Evolutionary conservation across 2,329 filamentous ascomycete species (phyloP).

Genomic region (Coleophoma cylindrospora): DNA sequence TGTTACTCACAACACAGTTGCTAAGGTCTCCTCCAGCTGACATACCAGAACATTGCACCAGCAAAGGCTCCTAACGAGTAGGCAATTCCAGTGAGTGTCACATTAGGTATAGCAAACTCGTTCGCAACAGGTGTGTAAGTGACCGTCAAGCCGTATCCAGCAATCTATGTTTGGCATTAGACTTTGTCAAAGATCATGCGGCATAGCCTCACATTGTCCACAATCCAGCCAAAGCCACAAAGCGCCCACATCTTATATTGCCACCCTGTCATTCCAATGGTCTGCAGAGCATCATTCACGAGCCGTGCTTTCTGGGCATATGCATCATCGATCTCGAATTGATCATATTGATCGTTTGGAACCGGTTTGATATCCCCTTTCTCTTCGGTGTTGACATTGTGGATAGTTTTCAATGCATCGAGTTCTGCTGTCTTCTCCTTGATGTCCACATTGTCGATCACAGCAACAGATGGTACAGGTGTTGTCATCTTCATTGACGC

Average conservation of each 20-base stretch:
- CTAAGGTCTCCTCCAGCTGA: slow-evolving; percentile 43
- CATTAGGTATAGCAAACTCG: slow-evolving; percentile 28
- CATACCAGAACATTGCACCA: slow-evolving; percentile 49
- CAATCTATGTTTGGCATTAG: no score
- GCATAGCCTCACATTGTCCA: slow-evolving; percentile 21
- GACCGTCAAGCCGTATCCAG: no score
- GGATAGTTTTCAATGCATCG: background rate
- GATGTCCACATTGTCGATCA: no score
- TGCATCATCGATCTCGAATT: background rate
- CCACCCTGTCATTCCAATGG: slow-evolving; percentile 43
- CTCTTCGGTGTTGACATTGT: background rate
- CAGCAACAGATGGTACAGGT: no score
- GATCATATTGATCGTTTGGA: background rate
- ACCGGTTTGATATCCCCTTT: background rate
- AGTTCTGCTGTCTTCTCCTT: background rate
- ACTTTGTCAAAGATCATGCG: slow-evolving; percentile 30
- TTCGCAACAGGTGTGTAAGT: no score
- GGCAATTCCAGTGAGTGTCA: slow-evolving; percentile 39
- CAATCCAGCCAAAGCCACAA: slow-evolving; percentile 47
- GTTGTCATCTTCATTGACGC: no score
- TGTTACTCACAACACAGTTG: slow-evolving; percentile 53
- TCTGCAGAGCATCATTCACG: slow-evolving; percentile 34
- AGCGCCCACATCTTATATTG: slow-evolving; percentile 53
- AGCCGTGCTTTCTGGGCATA: background rate
- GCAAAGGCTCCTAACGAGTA: slow-evolving; percentile 58